A percentile compares a stretch with the other conserved stretches of the same genome.
phyloP scores from a whole-genome alignment of 2,329 filamentous ascomycete genomes.

The Colletotrichum sp. region DNA sequence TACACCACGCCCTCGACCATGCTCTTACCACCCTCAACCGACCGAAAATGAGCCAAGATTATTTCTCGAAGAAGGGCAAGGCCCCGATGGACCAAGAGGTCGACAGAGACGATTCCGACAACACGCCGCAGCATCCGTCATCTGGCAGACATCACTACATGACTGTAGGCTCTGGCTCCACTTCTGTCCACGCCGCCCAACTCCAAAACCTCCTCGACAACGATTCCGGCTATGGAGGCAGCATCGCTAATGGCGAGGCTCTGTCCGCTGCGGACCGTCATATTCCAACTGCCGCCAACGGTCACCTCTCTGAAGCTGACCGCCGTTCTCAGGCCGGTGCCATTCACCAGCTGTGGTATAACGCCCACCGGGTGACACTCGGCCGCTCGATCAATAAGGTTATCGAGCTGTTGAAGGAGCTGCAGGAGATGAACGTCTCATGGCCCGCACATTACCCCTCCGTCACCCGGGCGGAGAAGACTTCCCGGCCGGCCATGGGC shows the following conservation, averaged over 20 bases:
- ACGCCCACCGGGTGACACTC: constrained; percentile 87
- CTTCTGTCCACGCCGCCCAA: constrained; percentile 80
- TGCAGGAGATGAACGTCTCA: constrained; percentile 87
- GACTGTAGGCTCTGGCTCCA: constrained; percentile 84
- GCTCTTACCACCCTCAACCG: constrained; percentile 31
- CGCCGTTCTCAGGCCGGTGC: constrained; percentile 73
- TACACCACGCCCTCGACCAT: constrained; percentile 33
- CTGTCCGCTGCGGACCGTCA: constrained; percentile 30
- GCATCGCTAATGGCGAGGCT: constrained; percentile 68
- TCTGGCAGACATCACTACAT: constrained; percentile 66
- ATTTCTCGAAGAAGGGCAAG: constrained; percentile 61
- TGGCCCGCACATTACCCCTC: constrained; percentile 98
- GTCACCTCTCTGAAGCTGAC: constrained; percentile 45
- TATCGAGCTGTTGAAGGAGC: constrained; percentile 79
- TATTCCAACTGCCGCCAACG: constrained; percentile 19
- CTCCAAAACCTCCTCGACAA: constrained; percentile 82
- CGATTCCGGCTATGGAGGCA: constrained; percentile 93
- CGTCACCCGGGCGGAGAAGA: constrained; percentile 66
- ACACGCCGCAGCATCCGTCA: constrained; percentile 27
- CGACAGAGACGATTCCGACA: constrained; percentile 28
- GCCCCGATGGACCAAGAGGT: constrained; percentile 38
- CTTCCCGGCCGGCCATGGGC: constrained; percentile 64
- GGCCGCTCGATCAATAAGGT: constrained; percentile 86
- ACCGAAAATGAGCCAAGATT: constrained; percentile 65
- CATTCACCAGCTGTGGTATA: constrained; percentile 93